Evolutionary conservation across 1,139 yeast genomes (phyloP), one percentile per base, ranked within the genome.

Genomic region (Taphrina communis): DNA sequence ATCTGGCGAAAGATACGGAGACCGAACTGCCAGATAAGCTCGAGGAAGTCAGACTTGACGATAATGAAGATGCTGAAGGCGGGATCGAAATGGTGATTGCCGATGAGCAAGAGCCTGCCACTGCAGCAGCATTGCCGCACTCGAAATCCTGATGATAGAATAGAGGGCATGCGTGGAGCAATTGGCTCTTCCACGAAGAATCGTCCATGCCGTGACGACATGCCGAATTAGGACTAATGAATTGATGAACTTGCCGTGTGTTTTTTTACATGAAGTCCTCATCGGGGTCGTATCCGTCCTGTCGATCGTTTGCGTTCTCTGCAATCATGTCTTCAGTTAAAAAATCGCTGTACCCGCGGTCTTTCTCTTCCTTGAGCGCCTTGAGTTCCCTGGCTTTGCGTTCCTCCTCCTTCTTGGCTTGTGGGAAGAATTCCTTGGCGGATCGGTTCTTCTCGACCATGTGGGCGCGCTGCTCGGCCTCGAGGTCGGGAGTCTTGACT

Each of bases 261-360:
- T 8, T 11, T 11, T 9, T 25, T 9, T 58, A 85, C 87, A 83
- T 82, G 73, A 87, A 87, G 73, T 87, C 90, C 66, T 88, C 91
- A 74, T 87, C 91, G 71, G 85, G 86, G 75, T 85, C 85, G 69
- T 85, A 87, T 74, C 81, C 81, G 62, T 87, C 78, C 14, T 60
- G 51, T 2, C 69, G 69, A 65, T 65, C 69, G 52, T 63, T 63
- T 12, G 67, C 48, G 11, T 35, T 55, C 6, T 41, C 61, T 6
- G 59, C 67, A 55, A 63, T 55, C 52, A 57, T 81, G n/a, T 84
- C 85, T 8, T 82, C 84, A 1, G 80, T 78, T 71, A 85, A 85
- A 65, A 87, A 76, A 73, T 86, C 89, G 38, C 83, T 87, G 75
- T 88, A 88, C 0, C 88, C 80, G 70, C 80, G 81, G 69, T 80